Base-by-base conservation (phyloP, 441 rosid genomes). In the Populus tomentosa region DNA sequence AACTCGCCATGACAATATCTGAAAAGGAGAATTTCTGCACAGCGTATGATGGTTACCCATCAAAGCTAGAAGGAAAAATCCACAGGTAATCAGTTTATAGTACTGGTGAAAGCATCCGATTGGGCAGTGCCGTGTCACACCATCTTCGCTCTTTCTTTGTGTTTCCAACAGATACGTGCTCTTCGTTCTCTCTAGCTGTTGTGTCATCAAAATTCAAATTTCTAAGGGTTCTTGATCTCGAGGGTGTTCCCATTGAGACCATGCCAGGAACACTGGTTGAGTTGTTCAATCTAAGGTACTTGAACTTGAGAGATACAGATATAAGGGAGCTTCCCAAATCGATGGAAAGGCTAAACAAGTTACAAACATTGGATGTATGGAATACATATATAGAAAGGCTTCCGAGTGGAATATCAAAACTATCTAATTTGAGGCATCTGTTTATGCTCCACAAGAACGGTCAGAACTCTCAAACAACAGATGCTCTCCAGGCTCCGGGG, bases 31-130 rank as follows among this genome's bases (percentile, higher is more conserved):
- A 79, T 18, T 82, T 75, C 35, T 82, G 80, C 14, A 33, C 67
- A 42, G 59, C 64, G 62, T 72, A 71, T 46, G 80, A 76, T 53
- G 86, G 80, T 38, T 38, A 42, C 14, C 76, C 78, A 10, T 59
- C 74, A 6, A 81, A 16, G 11, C 69, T 67, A 79, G 82, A 80
- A 10, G 90, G 77, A 18, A 85, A 81, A 75, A 76, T 80, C 24
- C 89, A 84, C 1, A 85, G 78, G 24, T 75, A 85, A 50, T 85
- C 87, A 35, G 50, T 86, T 30, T 79, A 84, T 21, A 36, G n/a
- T 28, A 69, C 75, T 6, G 53, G 68, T 26, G 77, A 75, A 72
- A 32, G 35, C 36, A 68, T 78, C 16, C 35, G 50, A 10, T 69
- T 83, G 16, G 77, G 75, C 59, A 74, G 70, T 53, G 32, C 50